These are phyloP conservation scores for Nicotiana tabacum DNA, from an alignment of 257 asterid genomes.

Conservation along the genomic window DNA sequence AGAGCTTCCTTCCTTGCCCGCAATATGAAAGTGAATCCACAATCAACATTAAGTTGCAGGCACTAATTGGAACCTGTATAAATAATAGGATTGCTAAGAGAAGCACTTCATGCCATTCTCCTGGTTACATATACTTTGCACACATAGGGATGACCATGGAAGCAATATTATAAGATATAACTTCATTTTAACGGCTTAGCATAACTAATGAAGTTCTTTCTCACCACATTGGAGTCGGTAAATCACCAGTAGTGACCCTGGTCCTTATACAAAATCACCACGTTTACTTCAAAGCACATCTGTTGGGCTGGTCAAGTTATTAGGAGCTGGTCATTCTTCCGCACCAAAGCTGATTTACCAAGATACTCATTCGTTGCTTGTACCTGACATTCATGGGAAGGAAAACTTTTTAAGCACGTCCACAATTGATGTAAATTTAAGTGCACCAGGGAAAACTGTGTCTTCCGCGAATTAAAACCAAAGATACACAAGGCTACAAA, in stretches of 20 bases:
- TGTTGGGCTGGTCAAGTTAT: conserved; percentile 19
- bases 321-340: conserved; percentile 30
- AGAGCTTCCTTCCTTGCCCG: not conserved
- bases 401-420: not conserved
- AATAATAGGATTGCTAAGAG: not conserved
- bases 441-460: not conserved
- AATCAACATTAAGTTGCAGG: not conserved
- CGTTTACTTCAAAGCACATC: conserved; percentile 38
- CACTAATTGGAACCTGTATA: conserved; percentile 5
- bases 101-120: not conserved
- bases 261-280: conserved; percentile 19
- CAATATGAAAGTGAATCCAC: not conserved
- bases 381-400: conserved; percentile 24
- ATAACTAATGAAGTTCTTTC: not conserved
- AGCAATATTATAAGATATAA: not conserved
- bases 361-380: conserved; percentile 31
- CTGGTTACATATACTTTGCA: not conserved
- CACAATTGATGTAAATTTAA: not conserved
- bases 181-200: not conserved
- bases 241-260: too few species aligned
- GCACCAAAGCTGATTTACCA: conserved; percentile 21
- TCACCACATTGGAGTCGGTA: not conserved
- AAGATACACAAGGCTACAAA: not conserved
- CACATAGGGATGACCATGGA: too few species aligned
- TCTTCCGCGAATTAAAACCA: not conserved